These are phyloP conservation scores for Colletotrichum sp. DNA, from an alignment of 2,329 filamentous ascomycete species.

Conservation along the genomic window DNA sequence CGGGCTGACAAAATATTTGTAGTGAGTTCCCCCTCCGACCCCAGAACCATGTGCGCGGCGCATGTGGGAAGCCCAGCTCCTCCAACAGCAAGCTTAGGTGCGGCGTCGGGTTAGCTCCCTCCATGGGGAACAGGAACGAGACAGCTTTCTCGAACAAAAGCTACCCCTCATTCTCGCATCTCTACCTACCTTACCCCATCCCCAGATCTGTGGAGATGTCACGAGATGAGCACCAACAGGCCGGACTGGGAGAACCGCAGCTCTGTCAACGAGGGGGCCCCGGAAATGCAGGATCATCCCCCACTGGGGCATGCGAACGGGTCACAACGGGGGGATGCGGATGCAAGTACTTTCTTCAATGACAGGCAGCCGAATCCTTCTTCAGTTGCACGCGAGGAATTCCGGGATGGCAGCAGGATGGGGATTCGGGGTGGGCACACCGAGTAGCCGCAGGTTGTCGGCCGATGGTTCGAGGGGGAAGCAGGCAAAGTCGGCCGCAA, in stretches of 20 bases:
- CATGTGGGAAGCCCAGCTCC: conserved; percentile 9
- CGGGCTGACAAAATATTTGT: conserved; percentile 22
- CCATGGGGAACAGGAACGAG: conserved; percentile 7
- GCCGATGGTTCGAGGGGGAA: not conserved
- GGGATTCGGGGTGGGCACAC: conserved; percentile 1
- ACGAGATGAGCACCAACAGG: conserved; percentile 18
- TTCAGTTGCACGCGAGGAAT: not conserved
- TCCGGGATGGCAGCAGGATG: not conserved
- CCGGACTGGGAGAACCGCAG: conserved; percentile 12
- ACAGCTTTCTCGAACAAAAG: conserved; percentile 16
- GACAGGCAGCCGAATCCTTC: conserved; percentile 5
- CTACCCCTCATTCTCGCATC: conserved; percentile 20
- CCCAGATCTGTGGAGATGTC: conserved; percentile 22
- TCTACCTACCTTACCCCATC: conserved; percentile 13
- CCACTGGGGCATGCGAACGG: conserved; percentile 15
- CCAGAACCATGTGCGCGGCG: not conserved
- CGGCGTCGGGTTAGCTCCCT: conserved; percentile 18
- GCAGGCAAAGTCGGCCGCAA: conserved; percentile 8
- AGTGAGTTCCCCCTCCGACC: not conserved
- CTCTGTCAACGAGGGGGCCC: conserved; percentile 13
- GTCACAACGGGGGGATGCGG: not conserved
- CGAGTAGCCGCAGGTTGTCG: conserved; percentile 5
- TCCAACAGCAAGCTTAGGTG: not conserved
- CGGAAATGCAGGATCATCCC: conserved; percentile 11
- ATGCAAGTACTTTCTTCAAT: not conserved